Percentiles rank a stretch among this genome's conserved stretches.
Evolutionary conservation across 177 flowering plant genomes (phyloP).

Genomic region (Vitis hybrid): DNA sequence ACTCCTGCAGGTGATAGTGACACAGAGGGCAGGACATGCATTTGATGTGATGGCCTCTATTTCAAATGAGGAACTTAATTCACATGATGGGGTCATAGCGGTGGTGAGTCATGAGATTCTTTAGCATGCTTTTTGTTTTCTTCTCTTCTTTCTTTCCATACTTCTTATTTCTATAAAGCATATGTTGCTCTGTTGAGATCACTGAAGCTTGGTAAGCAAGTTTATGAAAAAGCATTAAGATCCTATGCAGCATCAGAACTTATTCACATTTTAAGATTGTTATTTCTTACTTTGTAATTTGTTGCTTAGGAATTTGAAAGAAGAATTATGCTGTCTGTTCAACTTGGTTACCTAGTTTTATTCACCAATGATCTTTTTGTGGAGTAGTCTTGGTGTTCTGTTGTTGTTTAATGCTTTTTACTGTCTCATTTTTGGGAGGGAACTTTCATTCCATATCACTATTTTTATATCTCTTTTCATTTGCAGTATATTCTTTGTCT

Average conservation of each 20-base stretch:
- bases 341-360: too few species aligned
- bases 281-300: neutral
- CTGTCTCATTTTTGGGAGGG: too few species aligned
- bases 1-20: conserved; percentile 65
- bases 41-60: conserved; percentile 73
- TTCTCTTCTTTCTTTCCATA: neutral
- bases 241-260: too few species aligned
- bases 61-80: conserved; percentile 54
- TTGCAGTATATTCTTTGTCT: too few species aligned
- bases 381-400: too few species aligned
- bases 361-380: too few species aligned
- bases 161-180: conserved; percentile 1
- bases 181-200: neutral
- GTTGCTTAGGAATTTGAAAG: neutral
- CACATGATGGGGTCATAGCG: conserved; percentile 81
- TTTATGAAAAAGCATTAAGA: too few species aligned
- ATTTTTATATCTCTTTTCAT: too few species aligned
- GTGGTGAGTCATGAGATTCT: conserved; percentile 63
- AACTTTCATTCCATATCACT: too few species aligned
- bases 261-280: neutral
- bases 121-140: too few species aligned
- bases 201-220: neutral
- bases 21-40: conserved; percentile 89
- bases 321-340: neutral
- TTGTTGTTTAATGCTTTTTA: too few species aligned